phyloP scores from a whole-genome alignment of 805 yeast species.

The Hanseniaspora valbyensis region DNA sequence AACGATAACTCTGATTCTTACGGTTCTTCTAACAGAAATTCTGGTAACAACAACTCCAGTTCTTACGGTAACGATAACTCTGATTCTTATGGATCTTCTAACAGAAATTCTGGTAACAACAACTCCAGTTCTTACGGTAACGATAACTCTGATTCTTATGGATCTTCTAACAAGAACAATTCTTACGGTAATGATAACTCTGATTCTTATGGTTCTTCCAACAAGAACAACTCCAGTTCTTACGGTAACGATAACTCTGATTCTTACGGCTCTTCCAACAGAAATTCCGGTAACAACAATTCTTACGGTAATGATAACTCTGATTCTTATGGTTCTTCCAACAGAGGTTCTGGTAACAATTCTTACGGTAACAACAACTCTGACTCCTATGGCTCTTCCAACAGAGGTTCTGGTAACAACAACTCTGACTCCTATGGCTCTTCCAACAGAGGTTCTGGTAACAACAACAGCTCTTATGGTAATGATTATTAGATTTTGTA shows the following conservation, averaged over 20 bases:
- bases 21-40: too few relatives aligned
- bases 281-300: conserved; percentile 20
- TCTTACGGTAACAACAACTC: conserved; percentile 22
- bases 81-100: too few relatives aligned
- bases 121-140: conserved; percentile 27
- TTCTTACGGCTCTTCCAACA: conserved; percentile 17
- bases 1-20: conserved; percentile 21
- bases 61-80: conserved; percentile 21
- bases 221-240: conserved; percentile 18
- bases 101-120: conserved; percentile 17
- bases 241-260: conserved; percentile 28
- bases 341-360: conserved; percentile 15
- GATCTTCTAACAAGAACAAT: conserved; percentile 22
- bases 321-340: conserved; percentile 24
- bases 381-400: conserved; percentile 24
- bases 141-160: conserved; percentile 24
- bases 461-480: conserved; percentile 22
- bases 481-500: too few relatives aligned
- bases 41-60: conserved; percentile 20
- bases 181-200: conserved; percentile 23
- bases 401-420: too few relatives aligned
- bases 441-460: too few relatives aligned
- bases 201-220: conserved; percentile 26
- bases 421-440: conserved; percentile 29
- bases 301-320: conserved; percentile 15